phyloP scores from a whole-genome alignment of 768 basidiomycete species.

The Rhodotorula sphaerocarpa region DNA sequence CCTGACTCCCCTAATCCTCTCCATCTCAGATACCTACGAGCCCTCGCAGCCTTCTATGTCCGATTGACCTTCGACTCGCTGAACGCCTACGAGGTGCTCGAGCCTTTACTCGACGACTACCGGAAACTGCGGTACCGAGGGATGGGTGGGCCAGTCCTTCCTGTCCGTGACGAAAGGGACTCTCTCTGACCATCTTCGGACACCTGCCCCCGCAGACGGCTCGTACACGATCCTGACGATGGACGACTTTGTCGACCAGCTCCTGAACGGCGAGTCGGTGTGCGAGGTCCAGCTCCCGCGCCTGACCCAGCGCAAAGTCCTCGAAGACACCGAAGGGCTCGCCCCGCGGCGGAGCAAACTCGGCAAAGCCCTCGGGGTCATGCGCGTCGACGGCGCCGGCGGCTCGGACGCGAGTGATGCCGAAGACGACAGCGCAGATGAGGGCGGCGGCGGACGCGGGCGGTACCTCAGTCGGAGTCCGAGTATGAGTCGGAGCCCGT shows the following conservation, averaged over 20 bases:
- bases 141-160: conserved; percentile 57
- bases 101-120: conserved; percentile 89
- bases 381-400: conserved; percentile 43
- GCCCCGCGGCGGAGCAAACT: conserved; percentile 75
- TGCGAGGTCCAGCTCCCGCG: conserved; percentile 95
- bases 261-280: conserved; percentile 80
- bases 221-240: conserved; percentile 72
- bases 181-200: not conserved
- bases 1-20: no score
- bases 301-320: conserved; percentile 67
- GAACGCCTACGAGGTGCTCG: conserved; percentile 86
- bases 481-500: conserved; percentile 38
- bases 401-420: conserved; percentile 43
- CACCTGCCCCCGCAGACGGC: conserved; percentile 57
- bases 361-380: conserved; percentile 61
- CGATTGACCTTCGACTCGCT: conserved; percentile 85
- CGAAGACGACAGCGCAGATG: conserved; percentile 40
- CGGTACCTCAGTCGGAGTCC: conserved; percentile 27
- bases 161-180: not conserved
- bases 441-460: conserved; percentile 6
- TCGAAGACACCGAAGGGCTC: conserved; percentile 88
- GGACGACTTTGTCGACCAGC: conserved; percentile 79
- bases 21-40: conserved; percentile 70
- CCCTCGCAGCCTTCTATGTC: conserved; percentile 84
- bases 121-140: conserved; percentile 73